Evolutionary conservation across 2,329 filamentous ascomycete species (phyloP).

Genomic region (Acrocalymma vagum): DNA sequence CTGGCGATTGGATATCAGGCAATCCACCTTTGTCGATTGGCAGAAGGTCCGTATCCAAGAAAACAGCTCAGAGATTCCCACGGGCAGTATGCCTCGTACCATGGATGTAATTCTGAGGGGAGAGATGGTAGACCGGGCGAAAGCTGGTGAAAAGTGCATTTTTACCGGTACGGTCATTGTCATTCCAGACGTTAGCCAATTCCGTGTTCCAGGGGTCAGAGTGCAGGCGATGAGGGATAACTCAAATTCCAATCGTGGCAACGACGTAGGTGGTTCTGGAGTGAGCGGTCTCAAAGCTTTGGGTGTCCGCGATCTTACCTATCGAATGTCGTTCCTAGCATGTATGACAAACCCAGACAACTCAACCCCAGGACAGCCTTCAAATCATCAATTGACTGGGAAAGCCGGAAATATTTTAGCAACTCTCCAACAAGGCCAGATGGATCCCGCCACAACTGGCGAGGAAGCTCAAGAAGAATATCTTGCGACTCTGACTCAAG

Average conservation of each 20-base stretch:
- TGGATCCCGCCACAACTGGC: constrained; percentile 72
- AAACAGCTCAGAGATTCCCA: constrained; percentile 97
- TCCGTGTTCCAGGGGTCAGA: constrained; percentile 85
- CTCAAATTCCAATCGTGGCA: constrained; percentile 73
- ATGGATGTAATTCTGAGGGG: constrained; percentile 97
- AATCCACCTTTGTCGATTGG: constrained; percentile 99
- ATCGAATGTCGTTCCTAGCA: constrained; percentile 93
- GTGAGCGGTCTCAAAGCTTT: constrained; percentile 89
- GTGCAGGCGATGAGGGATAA: constrained; percentile 88
- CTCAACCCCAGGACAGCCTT: constrained; percentile 77
- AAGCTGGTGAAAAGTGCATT: constrained; percentile 97
- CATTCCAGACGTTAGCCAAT: constrained; percentile 94
- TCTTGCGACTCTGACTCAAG: constrained; percentile 81
- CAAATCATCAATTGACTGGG: constrained; percentile 72
- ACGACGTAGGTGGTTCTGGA: constrained; percentile 83
- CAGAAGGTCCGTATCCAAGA: constrained; percentile 98
- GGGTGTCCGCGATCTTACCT: constrained; percentile 93
- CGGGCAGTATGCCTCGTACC: constrained; percentile 96
- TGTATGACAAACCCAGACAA: constrained; percentile 96
- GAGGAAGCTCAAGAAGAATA: constrained; percentile 89
- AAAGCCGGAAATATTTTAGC: constrained; percentile 86
- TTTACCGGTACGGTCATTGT: constrained; percentile 97
- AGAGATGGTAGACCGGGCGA: constrained; percentile 96
- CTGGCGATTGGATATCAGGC: constrained; percentile 97
- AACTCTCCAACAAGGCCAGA: constrained; percentile 77